Evolutionary conservation across 2,329 filamentous ascomycete genomes (phyloP), one percentile per base, ranked within the genome.

Genomic region (Xylaria hypoxylon): DNA sequence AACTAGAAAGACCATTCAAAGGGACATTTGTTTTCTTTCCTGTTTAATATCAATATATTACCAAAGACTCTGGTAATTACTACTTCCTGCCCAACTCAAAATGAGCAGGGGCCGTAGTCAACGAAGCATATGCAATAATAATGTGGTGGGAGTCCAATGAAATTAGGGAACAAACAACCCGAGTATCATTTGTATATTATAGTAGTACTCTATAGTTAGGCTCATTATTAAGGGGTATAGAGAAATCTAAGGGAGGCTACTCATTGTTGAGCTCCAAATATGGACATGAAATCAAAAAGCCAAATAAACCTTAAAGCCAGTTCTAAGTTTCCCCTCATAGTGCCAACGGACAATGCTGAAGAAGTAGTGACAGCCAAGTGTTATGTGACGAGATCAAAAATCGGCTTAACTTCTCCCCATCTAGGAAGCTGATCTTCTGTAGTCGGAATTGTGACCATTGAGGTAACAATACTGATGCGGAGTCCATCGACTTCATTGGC

Each of bases 391-490:
- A 77, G 66, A 69, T 76, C 72, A 63, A 77, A 76, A 70, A 72
- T 73, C n/a, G 62, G 51, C 50, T 71, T 65, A 22, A 72, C 56
- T 45, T 73, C 65, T 17, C 74, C 80, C 81, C 81, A 83, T n/a
- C 59, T 73, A 2, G 80, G 79, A 59, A 83, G 74, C 62, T 78
- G 76, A 40, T 75, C 67, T 40, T 77, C 73, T 11, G 70, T 74
- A 15, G 70, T 67, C 0, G 80, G 77, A 24, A 76, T 75, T 55
- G 71, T 75, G 15, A 83, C 81, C 17, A 72, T 51, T 10, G 80
- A 78, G 69, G 80, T 82, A 22, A 74, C 77, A 28, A 83, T 75
- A 31, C 72, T 75, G 35, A 83, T 75, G 44, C 65, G 59, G 7
- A 83, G 74, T 0, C 79, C 79, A 1, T 72, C 62, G 19, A 82